A percentile compares a stretch with the other conserved stretches of the same genome.
Conservation (phyloP, 1,284 basidiomycete species). For the Sanghuangporus weigelae region DNA sequence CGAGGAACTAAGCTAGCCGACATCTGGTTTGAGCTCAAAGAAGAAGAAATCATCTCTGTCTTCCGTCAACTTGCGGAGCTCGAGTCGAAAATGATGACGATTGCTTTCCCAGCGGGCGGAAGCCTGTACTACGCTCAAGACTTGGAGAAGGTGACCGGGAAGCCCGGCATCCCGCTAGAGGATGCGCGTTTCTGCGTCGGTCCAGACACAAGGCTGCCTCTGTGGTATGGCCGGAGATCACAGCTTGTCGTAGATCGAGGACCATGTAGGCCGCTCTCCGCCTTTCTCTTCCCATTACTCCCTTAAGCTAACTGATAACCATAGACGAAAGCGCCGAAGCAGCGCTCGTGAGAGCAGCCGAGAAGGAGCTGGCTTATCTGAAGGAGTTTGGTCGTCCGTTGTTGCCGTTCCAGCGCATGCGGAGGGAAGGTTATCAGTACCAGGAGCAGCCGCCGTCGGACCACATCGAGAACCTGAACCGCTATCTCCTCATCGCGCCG, state of each 20-base stretch:
- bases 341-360: conserved; percentile 38
- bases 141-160: conserved; percentile 9
- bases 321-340: conserved; percentile 43
- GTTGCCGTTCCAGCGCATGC: conserved; percentile 39
- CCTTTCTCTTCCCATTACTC: conserved; percentile 25
- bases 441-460: conserved; percentile 42
- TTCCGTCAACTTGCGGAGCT: conserved; percentile 40
- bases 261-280: conserved; percentile 41
- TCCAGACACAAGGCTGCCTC: conserved; percentile 33
- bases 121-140: conserved; percentile 45
- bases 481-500: conserved; percentile 34
- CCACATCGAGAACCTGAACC: conserved; percentile 35
- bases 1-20: conserved; percentile 39
- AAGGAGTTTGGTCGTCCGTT: conserved; percentile 43
- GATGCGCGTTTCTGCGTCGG: conserved; percentile 41
- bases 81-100: conserved; percentile 45
- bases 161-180: too few species aligned
- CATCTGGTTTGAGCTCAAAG: conserved; percentile 37
- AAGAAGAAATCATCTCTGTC: conserved; percentile 38
- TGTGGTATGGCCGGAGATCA: conserved; percentile 46
- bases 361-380: conserved; percentile 48
- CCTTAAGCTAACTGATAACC: conserved; percentile 29
- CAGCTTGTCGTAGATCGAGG: conserved; percentile 42
- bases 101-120: conserved; percentile 45
- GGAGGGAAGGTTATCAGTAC: conserved; percentile 42